These are phyloP conservation scores for Fomitopsis betulina DNA, from an alignment of 1,284 basidiomycete species.

Conservation along the genomic window DNA sequence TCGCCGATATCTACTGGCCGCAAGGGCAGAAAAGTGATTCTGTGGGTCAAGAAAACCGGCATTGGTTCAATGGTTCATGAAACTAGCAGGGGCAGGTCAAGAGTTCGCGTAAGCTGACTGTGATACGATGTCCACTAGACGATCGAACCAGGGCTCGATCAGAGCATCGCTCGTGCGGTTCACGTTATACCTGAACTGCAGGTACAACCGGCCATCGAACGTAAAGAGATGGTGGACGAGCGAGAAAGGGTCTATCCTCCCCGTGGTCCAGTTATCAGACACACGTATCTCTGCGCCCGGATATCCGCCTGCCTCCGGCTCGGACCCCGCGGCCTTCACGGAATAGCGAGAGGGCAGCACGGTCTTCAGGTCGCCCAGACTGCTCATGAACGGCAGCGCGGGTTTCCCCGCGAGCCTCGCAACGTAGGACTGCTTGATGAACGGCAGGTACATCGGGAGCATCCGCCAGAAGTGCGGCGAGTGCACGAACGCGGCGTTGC, in stretches of 20 bases:
- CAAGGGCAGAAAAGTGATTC: too few relatives aligned
- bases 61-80: too few relatives aligned
- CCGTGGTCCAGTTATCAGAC: not conserved
- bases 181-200: slow-evolving; percentile 1
- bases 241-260: not conserved
- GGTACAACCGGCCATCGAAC: not conserved
- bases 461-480: slow-evolving; percentile 5
- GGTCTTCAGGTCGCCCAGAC: slow-evolving; percentile 2
- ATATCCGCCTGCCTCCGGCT: not conserved
- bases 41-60: too few relatives aligned
- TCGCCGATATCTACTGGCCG: too few relatives aligned
- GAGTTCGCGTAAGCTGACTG: too few relatives aligned
- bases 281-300: not conserved
- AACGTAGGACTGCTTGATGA: not conserved
- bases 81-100: too few relatives aligned
- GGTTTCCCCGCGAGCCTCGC: not conserved
- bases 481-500: not conserved
- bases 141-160: not conserved
- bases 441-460: not conserved
- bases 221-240: not conserved
- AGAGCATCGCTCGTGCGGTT: not conserved
- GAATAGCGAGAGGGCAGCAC: not conserved
- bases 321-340: not conserved
- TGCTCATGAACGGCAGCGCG: slow-evolving; percentile 2
- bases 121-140: too few relatives aligned